Evolutionary conservation across 2,329 filamentous ascomycete species (phyloP).

Genomic region (Curvularia sp.): DNA sequence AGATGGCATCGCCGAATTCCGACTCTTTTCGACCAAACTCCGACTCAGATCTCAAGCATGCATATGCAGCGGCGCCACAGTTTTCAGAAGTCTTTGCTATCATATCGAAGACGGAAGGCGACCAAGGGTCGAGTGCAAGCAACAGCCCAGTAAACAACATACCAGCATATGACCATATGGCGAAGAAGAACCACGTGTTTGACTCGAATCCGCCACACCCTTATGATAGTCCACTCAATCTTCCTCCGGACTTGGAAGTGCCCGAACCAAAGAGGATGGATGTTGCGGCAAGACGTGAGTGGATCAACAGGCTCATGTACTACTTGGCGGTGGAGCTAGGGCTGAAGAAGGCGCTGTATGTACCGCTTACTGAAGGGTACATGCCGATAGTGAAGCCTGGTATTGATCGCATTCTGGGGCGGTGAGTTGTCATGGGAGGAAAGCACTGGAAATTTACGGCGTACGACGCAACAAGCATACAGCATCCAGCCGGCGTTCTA

Average conservation of each 20-base stretch:
- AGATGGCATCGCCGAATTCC: neutral
- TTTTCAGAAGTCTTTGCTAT: slow-evolving; percentile 12
- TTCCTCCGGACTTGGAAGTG: slow-evolving; percentile 17
- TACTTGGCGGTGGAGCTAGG: slow-evolving; percentile 35
- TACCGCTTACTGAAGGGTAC: slow-evolving; percentile 31
- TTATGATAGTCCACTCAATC: slow-evolving; percentile 22
- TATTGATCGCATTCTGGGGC: slow-evolving; percentile 25
- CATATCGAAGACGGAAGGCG: neutral
- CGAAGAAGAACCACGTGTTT: slow-evolving; percentile 27
- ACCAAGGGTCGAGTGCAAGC: neutral
- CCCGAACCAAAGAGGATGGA: slow-evolving; percentile 28
- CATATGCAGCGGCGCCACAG: slow-evolving; percentile 12
- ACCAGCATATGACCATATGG: neutral
- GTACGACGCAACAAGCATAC: slow-evolving; percentile 1
- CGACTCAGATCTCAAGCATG: slow-evolving; percentile 1
- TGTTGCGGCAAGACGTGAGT: slow-evolving; percentile 30
- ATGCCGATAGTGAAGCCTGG: slow-evolving; percentile 22
- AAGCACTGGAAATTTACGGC: neutral
- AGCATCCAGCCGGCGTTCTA: slow-evolving; percentile 8
- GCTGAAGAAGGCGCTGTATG: slow-evolving; percentile 38
- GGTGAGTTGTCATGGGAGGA: neutral
- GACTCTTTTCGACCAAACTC: slow-evolving; percentile 12
- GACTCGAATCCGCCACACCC: slow-evolving; percentile 31
- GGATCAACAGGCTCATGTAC: slow-evolving; percentile 38
- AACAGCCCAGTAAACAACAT: slow-evolving; percentile 7